Evolutionary conservation across 139 green algal genomes (phyloP), one percentile per base, ranked within the genome.

Genomic region (Auxenochlorella pyrenoidosa): DNA sequence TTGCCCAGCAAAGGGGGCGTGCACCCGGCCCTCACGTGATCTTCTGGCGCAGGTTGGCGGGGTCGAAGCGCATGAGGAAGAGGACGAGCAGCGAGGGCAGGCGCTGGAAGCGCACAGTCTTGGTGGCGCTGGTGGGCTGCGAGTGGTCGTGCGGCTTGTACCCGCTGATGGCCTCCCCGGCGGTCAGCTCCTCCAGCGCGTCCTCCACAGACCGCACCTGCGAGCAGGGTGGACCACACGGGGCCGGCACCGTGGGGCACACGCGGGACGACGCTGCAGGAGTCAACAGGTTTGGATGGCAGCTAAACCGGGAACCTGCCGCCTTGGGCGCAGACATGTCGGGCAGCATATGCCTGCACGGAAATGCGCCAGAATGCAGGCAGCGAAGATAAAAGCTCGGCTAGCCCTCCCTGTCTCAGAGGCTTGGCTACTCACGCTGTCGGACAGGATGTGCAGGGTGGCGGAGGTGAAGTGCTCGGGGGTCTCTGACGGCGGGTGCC

Each of bases 11-110:
- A 0, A 44, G 32, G 66, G 21, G 32, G 70, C 51, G 1, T 30
- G 22, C 43, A 38, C 12, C n/a, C 44, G 12, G 16, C 38, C 54
- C 79, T 44, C 80, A 85, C 80, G 59, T 85, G 80, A 85, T 85
- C 40, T 79, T 79, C 66, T 86, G 65, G n/a, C 47, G 65, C 43
- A 78, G 82, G 65, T 78, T 79, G 66, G 82, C 82, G n/a, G 82
- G 82, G 44, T 90, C 86, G 78, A 97, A 98, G 79, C 95, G 92
- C 83, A 90, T 95, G 38, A 98, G 88, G 91, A 96, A 94, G 41
- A 97, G 90, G 51, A 96, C 88, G 54, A 98, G 92, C 32, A 96
- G 87, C 83, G 92, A 81, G 6, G 93, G 92, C 73, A 97, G 91
- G 54, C 75, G 54, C 54, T 84, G 73, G 68, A 95, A 86, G 66